Evolutionary conservation across 140 eudicot genomes (phyloP).

Genomic region (Anethum foeniculum): DNA sequence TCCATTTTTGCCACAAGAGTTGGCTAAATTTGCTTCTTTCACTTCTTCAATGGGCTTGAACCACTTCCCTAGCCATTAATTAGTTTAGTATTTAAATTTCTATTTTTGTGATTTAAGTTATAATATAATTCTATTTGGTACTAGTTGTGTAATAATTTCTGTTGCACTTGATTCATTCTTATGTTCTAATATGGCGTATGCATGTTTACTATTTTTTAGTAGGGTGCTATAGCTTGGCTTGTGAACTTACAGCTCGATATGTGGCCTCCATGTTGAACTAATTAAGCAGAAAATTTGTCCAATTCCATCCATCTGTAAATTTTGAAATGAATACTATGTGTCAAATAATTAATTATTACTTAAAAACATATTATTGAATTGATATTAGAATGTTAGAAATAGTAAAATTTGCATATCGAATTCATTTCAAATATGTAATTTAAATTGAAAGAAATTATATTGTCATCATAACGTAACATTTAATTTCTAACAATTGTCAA

Average conservation of each 20-base stretch:
- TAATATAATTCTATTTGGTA: background rate
- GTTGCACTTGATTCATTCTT: slow-evolving; percentile 1
- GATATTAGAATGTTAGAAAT: too few species aligned
- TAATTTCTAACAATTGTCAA: too few species aligned
- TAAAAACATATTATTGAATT: background rate
- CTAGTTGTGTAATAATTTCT: background rate
- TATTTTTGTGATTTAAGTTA: background rate
- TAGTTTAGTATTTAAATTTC: background rate
- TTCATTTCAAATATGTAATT: too few species aligned
- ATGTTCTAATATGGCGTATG: background rate
- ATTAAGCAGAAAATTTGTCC: background rate
- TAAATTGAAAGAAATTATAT: too few species aligned
- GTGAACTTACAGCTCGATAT: background rate
- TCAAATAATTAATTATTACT: too few species aligned
- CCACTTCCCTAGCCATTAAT: slow-evolving; percentile 41
- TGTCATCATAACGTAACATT: too few species aligned
- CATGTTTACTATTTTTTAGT: background rate
- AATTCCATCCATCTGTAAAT: background rate
- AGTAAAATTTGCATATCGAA: background rate
- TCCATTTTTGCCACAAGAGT: slow-evolving; percentile 68
- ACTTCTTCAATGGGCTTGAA: slow-evolving; percentile 65
- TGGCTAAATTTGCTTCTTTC: slow-evolving; percentile 73
- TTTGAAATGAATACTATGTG: too few species aligned
- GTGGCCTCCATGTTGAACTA: background rate
- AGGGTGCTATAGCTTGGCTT: background rate